These are phyloP conservation scores for Mesembryanthemum crystallinum DNA, from an alignment of 148 eudicot species.

Conservation along the genomic window DNA sequence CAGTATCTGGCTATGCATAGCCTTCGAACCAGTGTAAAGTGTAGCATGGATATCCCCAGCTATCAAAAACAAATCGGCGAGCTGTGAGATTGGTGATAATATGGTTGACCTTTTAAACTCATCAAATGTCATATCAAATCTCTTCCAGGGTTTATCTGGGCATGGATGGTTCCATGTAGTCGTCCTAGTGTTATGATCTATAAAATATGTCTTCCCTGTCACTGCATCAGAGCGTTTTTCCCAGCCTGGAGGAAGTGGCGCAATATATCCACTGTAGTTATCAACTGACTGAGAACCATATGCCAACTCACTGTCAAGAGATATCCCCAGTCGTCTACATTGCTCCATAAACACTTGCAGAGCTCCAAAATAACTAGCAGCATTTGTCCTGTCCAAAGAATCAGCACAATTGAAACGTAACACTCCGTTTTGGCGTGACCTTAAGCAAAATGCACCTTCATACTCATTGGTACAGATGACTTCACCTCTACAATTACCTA, in stretches of 20 bases:
- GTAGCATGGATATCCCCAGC: constrained; percentile 99
- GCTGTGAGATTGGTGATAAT: constrained; percentile 72
- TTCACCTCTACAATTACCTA: constrained; percentile 84
- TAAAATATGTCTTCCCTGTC: constrained; percentile 87
- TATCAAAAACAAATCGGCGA: constrained; percentile 79
- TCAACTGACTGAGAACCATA: constrained; percentile 61
- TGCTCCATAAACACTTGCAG: constrained; percentile 94
- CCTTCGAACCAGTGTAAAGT: constrained; percentile 94
- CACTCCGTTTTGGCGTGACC: constrained; percentile 92
- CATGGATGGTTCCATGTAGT: constrained; percentile 99
- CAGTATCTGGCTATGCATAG: constrained; percentile 99
- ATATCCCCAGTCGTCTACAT: constrained; percentile 90
- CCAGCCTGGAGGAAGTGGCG: constrained; percentile 99
- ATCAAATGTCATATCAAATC: constrained; percentile 97
- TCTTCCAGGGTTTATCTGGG: constrained; percentile 98
- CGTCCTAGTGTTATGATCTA: constrained; percentile 96
- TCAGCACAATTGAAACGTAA: constrained; percentile 96
- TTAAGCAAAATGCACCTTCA: constrained; percentile 83
- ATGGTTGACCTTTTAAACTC: constrained; percentile 93
- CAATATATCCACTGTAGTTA: constrained; percentile 71
- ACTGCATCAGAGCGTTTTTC: constrained; percentile 95
- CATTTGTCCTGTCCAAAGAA: constrained; percentile 96
- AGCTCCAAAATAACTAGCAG: constrained; percentile 95
- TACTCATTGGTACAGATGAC: constrained; percentile 59
- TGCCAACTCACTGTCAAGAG: constrained; percentile 89